A percentile compares a stretch with the other conserved stretches of the same genome.
These are phyloP conservation scores for Exserohilum turcica DNA, from an alignment of 2,329 filamentous ascomycete genomes.

Conservation along the genomic window DNA sequence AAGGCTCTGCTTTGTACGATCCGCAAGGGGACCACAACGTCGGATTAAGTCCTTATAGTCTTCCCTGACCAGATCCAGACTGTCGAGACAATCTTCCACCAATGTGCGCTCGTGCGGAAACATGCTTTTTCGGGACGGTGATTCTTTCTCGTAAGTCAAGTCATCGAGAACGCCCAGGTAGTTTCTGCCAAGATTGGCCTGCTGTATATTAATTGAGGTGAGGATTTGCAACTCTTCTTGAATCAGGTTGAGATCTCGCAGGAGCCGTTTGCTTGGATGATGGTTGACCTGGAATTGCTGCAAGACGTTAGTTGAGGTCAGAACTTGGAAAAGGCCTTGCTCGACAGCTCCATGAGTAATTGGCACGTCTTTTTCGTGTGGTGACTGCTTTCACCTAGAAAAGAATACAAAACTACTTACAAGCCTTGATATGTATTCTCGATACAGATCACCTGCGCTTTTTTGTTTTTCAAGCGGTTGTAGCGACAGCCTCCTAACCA, in stretches of 20 bases:
- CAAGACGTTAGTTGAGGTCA: constrained; percentile 6
- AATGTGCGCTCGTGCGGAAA: constrained; percentile 32
- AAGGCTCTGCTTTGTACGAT: constrained; percentile 41
- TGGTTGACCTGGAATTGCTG: constrained; percentile 46
- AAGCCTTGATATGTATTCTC: constrained; percentile 38
- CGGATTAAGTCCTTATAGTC: constrained; percentile 33
- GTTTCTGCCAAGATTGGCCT: constrained; percentile 33
- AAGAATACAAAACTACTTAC: constrained; percentile 21
- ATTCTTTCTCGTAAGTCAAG: constrained; percentile 26
- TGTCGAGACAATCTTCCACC: constrained; percentile 29
- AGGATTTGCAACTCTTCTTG: constrained; percentile 40
- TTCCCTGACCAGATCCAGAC: constrained; percentile 24
- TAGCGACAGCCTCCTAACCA: constrained; percentile 38
- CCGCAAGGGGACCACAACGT: constrained; percentile 37
- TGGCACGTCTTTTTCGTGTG: no score
- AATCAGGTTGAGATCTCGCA: constrained; percentile 41
- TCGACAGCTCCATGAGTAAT: no score
- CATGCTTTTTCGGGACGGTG: constrained; percentile 25
- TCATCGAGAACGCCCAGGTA: constrained; percentile 36
- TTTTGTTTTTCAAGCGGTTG: constrained; percentile 35
- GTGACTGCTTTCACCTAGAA: not conserved
- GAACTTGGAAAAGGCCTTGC: not conserved
- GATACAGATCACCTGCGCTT: constrained; percentile 39
- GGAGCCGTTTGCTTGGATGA: constrained; percentile 38
- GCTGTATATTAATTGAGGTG: constrained; percentile 31